Percentiles rank a stretch among this genome's conserved stretches.
These are phyloP conservation scores for Diaporthe sp. DNA, from an alignment of 2,329 filamentous ascomycete genomes.

Conservation along the genomic window DNA sequence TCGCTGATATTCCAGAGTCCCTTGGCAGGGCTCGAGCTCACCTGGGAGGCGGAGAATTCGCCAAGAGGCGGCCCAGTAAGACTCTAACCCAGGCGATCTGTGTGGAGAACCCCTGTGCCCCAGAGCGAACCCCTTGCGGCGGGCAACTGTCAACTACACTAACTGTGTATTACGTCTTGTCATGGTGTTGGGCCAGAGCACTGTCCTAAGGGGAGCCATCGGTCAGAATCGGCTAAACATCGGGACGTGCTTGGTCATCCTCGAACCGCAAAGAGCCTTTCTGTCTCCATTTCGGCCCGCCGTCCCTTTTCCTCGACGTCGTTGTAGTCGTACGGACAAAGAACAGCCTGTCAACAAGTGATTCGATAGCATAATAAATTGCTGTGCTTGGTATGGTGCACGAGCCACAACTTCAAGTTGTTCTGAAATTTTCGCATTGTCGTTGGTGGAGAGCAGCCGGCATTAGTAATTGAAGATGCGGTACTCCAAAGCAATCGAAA, in stretches of 20 bases:
- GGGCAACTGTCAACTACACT: neutral
- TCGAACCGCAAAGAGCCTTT: neutral
- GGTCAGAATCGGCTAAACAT: neutral
- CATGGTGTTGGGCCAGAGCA: neutral
- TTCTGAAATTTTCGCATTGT: neutral
- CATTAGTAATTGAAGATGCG: neutral
- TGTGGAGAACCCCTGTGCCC: conserved; percentile 17
- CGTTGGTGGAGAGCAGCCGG: neutral
- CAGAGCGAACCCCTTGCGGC: neutral
- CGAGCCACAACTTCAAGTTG: neutral
- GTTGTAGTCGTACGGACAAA: neutral
- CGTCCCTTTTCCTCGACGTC: neutral
- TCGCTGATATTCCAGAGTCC: neutral
- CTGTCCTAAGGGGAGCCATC: too few species aligned
- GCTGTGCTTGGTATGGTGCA: neutral
- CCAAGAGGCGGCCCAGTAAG: neutral
- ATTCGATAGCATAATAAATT: neutral
- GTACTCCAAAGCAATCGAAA: neutral
- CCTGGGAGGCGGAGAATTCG: neutral
- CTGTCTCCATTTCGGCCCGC: neutral
- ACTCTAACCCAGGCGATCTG: neutral
- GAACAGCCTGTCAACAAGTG: neutral
- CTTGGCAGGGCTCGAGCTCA: conserved; percentile 1
- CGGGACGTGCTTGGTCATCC: neutral
- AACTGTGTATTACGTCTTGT: too few species aligned